Evolutionary conservation across 2,329 filamentous ascomycete genomes (phyloP), one percentile per base, ranked within the genome.

Genomic region (Mollisia scopiformis): DNA sequence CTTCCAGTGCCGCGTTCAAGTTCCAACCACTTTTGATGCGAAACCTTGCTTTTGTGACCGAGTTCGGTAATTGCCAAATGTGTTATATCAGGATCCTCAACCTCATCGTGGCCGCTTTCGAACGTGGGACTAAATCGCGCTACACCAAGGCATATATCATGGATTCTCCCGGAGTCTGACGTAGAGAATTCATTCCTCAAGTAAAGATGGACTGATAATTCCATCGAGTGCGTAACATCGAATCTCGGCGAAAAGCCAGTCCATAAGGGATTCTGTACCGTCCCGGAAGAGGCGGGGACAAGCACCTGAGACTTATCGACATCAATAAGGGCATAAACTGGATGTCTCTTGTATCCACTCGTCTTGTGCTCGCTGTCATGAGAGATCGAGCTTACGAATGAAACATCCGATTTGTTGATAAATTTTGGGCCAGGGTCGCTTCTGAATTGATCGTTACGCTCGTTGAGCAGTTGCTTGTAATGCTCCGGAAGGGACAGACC

Each of bases 101-200:
- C 30, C 6, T 13, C 30, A 33, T 33, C 30, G 30, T 33, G 30
- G 30, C 30, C 49, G 85, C 76, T 30, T 81, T 80, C 73, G 71
- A 97, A 96, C 52, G 89, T 85, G n/a, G 94, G 94, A 69, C 91
- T 92, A 72, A 97, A 88, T 71, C 90, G 89, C 64, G 89, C 89
- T 4, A 92, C 92, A 61, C 93, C 93, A 63, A 97, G 84, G 77
- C 97, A 97, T 69, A 97, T 96, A 76, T 97, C 94, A 74, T 96
- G 92, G 73, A 90, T 41, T 58, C 56, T 35, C 33, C 35, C 30
- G 30, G 30, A 33, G 30, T 33, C 13, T 33, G 30, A 33, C 30
- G 30, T 30, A 37, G 56, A 52, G 37, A 52, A 13, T 28, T 52
- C 28, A 46, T 54, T 58, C 35, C 31, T 58, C 25, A 55, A 41